Percentiles rank a stretch among this genome's conserved stretches.
Conservation (phyloP, 257 asterid genomes). For the Solanum chiquidenum region DNA sequence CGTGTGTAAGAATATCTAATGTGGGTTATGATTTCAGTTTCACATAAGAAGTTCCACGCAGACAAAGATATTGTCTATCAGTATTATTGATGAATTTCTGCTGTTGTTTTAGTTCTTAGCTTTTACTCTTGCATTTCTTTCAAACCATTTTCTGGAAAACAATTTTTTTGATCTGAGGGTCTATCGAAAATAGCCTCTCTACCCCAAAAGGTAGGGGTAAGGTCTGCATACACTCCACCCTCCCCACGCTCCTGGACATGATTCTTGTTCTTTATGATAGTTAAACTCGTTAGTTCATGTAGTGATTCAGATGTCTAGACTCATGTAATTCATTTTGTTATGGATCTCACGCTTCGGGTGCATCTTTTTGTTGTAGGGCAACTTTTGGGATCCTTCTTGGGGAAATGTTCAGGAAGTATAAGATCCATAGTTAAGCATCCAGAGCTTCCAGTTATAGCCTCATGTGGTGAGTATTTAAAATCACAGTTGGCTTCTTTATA, state of each 20-base stretch:
- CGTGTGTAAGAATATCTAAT: neutral
- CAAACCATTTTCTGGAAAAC: neutral
- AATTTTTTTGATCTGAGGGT: neutral
- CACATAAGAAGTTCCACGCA: neutral
- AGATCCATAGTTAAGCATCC: conserved; percentile 81
- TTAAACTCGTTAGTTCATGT: neutral
- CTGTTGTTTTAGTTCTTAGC: neutral
- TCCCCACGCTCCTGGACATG: neutral
- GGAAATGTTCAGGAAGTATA: conserved; percentile 91
- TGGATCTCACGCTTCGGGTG: neutral
- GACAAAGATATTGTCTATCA: neutral
- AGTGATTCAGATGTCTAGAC: neutral
- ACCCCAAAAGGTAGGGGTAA: neutral
- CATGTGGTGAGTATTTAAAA: conserved; percentile 65
- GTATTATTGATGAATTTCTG: neutral
- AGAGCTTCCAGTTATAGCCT: conserved; percentile 73
- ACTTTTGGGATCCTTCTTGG: conserved; percentile 76
- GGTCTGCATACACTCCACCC: neutral
- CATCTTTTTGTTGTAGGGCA: conserved; percentile 42
- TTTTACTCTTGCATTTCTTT: neutral
- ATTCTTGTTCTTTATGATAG: neutral
- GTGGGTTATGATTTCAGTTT: neutral
- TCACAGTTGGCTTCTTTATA: neutral
- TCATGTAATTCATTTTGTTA: neutral
- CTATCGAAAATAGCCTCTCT: neutral